Evolutionary conservation across 352 stramenopile genomes (phyloP).

Genomic region (Pythium coloratum): DNA sequence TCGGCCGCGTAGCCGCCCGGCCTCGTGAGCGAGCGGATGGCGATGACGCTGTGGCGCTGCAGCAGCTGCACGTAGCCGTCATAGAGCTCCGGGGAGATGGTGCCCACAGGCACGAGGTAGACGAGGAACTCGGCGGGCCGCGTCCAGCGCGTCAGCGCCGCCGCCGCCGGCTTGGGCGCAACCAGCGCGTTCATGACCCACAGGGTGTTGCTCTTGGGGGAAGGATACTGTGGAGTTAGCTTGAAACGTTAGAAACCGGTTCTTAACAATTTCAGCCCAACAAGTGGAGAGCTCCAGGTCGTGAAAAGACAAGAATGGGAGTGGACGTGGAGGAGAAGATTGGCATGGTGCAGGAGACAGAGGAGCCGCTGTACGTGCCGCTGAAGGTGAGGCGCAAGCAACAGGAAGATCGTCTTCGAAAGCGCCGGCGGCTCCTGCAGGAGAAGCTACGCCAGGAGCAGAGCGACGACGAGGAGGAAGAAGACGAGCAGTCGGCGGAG

Average conservation of each 20-base stretch:
- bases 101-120: slow-evolving; percentile 77
- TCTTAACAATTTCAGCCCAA: background rate
- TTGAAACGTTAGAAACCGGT: background rate
- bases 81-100: slow-evolving; percentile 61
- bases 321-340: slow-evolving; percentile 11
- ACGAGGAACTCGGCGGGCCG: slow-evolving; percentile 74
- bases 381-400: slow-evolving; percentile 72
- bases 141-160: slow-evolving; percentile 49
- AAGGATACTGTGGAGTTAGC: background rate
- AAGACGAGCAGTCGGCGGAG: slow-evolving; percentile 14
- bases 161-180: slow-evolving; percentile 28
- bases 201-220: background rate
- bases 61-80: slow-evolving; percentile 61
- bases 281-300: slow-evolving; percentile 8
- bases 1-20: slow-evolving; percentile 77
- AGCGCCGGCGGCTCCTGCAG: slow-evolving; percentile 49
- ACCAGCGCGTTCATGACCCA: slow-evolving; percentile 35
- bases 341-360: slow-evolving; percentile 6
- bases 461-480: slow-evolving; percentile 34
- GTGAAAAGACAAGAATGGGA: background rate
- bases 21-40: slow-evolving; percentile 66
- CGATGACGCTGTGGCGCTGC: slow-evolving; percentile 49
- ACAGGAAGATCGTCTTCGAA: slow-evolving; percentile 64
- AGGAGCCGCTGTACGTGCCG: slow-evolving; percentile 73
- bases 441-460: slow-evolving; percentile 53